Evolutionary conservation across 495 filamentous ascomycete genomes (phyloP).

Genomic region (Neurospora intermedia): DNA sequence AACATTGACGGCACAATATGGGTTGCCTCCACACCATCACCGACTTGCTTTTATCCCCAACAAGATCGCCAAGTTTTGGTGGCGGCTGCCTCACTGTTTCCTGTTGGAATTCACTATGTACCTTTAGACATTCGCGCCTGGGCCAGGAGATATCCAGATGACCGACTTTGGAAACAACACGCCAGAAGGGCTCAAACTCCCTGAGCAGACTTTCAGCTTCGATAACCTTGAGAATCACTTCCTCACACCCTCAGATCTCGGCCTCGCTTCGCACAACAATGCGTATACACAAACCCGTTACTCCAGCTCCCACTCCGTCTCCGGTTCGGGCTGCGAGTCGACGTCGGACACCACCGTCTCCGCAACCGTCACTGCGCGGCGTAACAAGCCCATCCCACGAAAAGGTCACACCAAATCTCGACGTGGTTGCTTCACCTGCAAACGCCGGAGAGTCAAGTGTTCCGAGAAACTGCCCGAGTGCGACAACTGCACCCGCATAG

Average conservation of each 20-base stretch:
- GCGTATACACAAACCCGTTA: background rate
- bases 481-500: conserved; percentile 40
- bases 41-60: background rate
- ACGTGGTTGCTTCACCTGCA: conserved; percentile 46
- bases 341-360: background rate
- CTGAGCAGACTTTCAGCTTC: background rate
- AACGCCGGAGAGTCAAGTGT: conserved; percentile 46
- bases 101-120: background rate
- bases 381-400: conserved; percentile 21
- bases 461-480: conserved; percentile 42
- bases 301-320: background rate
- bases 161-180: background rate
- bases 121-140: background rate
- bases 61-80: background rate
- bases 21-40: background rate
- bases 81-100: background rate
- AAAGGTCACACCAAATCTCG: conserved; percentile 46
- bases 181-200: background rate
- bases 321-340: background rate
- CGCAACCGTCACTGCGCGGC: conserved; percentile 4
- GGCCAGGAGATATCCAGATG: background rate
- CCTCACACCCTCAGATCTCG: background rate
- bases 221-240: background rate
- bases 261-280: background rate
- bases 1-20: background rate